These are phyloP conservation scores for Morella rubra DNA, from an alignment of 306 rosid species.

Conservation along the genomic window DNA sequence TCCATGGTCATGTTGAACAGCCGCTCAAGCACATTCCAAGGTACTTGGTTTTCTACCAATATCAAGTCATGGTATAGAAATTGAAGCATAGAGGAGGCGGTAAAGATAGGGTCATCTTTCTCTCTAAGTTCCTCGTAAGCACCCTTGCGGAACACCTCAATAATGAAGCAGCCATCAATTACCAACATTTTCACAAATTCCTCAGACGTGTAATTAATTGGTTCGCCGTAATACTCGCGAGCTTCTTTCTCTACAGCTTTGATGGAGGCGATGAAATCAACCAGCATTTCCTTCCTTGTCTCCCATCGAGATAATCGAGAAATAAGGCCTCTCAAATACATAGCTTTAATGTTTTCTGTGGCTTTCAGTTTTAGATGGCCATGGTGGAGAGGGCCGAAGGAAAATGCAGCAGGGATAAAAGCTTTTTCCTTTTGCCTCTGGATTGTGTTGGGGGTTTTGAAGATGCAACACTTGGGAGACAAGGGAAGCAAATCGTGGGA, in stretches of 20 bases:
- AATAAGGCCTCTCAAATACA: conserved; percentile 8
- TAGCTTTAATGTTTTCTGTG: conserved; percentile 3
- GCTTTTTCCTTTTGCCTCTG: background rate
- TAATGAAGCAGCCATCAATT: conserved; percentile 35
- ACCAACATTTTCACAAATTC: conserved; percentile 24
- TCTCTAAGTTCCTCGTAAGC: background rate
- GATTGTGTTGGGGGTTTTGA: conserved; percentile 20
- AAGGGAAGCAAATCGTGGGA: background rate
- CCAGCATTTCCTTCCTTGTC: background rate
- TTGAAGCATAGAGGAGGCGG: background rate
- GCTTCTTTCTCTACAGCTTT: background rate
- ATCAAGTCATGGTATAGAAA: conserved; percentile 18
- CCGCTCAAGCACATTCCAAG: conserved; percentile 16
- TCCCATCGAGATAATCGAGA: background rate
- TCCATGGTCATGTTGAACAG: background rate
- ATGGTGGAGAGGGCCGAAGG: conserved; percentile 27
- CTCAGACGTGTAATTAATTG: background rate
- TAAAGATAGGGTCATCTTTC: conserved; percentile 3
- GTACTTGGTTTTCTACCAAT: conserved; percentile 10
- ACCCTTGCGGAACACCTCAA: conserved; percentile 18
- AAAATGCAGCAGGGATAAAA: conserved; percentile 3
- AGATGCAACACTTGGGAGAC: conserved; percentile 19
- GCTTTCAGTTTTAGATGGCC: background rate
- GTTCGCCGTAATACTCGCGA: conserved; percentile 1
- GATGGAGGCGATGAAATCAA: background rate